These are phyloP conservation scores for Alternaria viburni DNA, from an alignment of 2,329 filamentous ascomycete genomes.

Conservation along the genomic window DNA sequence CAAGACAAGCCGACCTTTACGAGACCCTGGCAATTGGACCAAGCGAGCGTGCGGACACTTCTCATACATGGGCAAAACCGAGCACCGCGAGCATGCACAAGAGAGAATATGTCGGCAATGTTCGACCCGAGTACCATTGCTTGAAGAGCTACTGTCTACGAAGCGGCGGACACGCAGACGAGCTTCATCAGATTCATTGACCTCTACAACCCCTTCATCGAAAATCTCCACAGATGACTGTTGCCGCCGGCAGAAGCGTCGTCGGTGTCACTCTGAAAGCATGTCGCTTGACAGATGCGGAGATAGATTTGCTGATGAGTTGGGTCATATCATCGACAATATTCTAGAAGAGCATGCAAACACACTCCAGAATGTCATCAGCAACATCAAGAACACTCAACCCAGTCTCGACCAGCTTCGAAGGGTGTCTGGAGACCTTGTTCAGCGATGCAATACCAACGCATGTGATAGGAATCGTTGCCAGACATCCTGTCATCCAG, in stretches of 20 bases:
- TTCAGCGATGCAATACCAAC: slow-evolving; percentile 18
- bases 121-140: slow-evolving; percentile 16
- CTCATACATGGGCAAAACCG: slow-evolving; percentile 18
- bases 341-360: slow-evolving; percentile 51
- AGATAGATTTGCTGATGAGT: slow-evolving; percentile 40
- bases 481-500: slow-evolving; percentile 3
- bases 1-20: slow-evolving; percentile 17
- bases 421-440: slow-evolving; percentile 24
- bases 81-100: slow-evolving; percentile 22
- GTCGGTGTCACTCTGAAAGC: slow-evolving; percentile 21
- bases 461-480: slow-evolving; percentile 2
- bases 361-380: slow-evolving; percentile 48
- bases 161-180: slow-evolving; percentile 11
- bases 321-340: slow-evolving; percentile 48
- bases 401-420: slow-evolving; percentile 24
- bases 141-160: slow-evolving; percentile 1
- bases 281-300: slow-evolving; percentile 29
- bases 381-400: slow-evolving; percentile 42
- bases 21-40: slow-evolving; percentile 31
- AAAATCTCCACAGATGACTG: not conserved
- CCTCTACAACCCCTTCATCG: slow-evolving; percentile 11
- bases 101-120: slow-evolving; percentile 28
- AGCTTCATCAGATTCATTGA: slow-evolving; percentile 22
- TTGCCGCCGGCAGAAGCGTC: slow-evolving; percentile 4
- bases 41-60: slow-evolving; percentile 42